Evolutionary conservation across 2,329 filamentous ascomycete species (phyloP).

Genomic region (Ophiostoma montium): DNA sequence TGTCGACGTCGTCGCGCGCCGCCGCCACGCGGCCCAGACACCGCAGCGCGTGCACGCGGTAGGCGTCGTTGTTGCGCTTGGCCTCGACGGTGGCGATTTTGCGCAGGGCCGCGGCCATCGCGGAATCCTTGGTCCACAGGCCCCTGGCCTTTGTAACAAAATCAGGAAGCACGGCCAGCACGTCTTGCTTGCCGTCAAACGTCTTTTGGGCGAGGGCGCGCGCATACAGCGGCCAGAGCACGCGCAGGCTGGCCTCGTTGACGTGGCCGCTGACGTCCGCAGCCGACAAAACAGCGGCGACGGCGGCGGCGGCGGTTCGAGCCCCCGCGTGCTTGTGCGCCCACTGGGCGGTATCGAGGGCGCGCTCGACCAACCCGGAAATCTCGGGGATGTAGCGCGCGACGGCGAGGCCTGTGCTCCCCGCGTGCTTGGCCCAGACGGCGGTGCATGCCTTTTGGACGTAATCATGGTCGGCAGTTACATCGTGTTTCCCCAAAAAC

Average conservation of each 20-base stretch:
- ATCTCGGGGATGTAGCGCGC: conserved; percentile 79
- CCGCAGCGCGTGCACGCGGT: conserved; percentile 60
- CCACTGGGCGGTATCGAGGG: conserved; percentile 75
- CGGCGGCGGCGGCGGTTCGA: conserved; percentile 61
- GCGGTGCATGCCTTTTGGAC: conserved; percentile 68
- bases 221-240: conserved; percentile 73
- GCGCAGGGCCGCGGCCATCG: conserved; percentile 51
- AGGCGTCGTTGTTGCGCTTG: conserved; percentile 77
- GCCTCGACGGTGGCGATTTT: conserved; percentile 77
- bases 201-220: conserved; percentile 77
- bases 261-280: conserved; percentile 47
- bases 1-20: conserved; percentile 56
- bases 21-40: conserved; percentile 61
- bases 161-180: conserved; percentile 64
- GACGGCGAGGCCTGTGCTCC: conserved; percentile 60
- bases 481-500: conserved; percentile 79
- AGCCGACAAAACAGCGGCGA: conserved; percentile 50
- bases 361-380: conserved; percentile 46
- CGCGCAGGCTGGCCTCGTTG: conserved; percentile 41
- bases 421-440: conserved; percentile 84
- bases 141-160: conserved; percentile 54
- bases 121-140: conserved; percentile 39
- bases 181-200: conserved; percentile 79
- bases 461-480: conserved; percentile 44
- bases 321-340: conserved; percentile 79